Evolutionary conservation across 306 rosid species (phyloP), one percentile per base, ranked within the genome.

Genomic region (Prunus campanulata): DNA sequence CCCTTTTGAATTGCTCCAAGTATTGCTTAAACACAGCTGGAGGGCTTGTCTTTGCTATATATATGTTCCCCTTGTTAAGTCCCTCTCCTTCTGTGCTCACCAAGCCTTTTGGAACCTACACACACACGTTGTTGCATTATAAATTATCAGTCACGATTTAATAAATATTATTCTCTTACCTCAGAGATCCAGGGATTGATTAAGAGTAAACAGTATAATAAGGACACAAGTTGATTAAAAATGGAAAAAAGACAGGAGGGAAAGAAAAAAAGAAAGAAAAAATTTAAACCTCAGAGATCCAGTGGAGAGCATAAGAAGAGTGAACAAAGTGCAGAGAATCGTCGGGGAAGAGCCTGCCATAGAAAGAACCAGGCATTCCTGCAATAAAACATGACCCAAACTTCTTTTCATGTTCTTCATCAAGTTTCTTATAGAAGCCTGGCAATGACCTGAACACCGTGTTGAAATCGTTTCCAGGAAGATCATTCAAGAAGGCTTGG

Each of bases 381-480:
- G 65, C 42, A 15, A 86, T 72, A 52, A 83, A 85, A 60, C 87
- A 83, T 9, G 72, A 55, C 5, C 86, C 86, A 74, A 44, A 8
- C 0, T 73, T 32, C 1, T 22, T 20, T 29, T 79, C 54, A 49
- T 2, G 27, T 18, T 68, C 57, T 8, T 61, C 15, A 19, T 39
- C 22, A 5, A 77, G 51, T 2, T 50, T 68, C 56, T 77, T 18
- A 10, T 70, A 24, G 77, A 89, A 89, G 1, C 39, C 60, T 1
- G 89, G 84, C 14, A 87, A 49, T 1, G 82, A 55, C 60, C 46
- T 75, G 50, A 86, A 83, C 0, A 83, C 7, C 1, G 79, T 39
- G 55, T 86, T 86, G 84, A 86, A 89, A 65, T 89, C 93, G 42
- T 89, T 89, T 22, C 59, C 75, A 1, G 77, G 87, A 42, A 89